phyloP scores from a whole-genome alignment of 73 alveolate genomes.

The Stentor coeruleus region DNA sequence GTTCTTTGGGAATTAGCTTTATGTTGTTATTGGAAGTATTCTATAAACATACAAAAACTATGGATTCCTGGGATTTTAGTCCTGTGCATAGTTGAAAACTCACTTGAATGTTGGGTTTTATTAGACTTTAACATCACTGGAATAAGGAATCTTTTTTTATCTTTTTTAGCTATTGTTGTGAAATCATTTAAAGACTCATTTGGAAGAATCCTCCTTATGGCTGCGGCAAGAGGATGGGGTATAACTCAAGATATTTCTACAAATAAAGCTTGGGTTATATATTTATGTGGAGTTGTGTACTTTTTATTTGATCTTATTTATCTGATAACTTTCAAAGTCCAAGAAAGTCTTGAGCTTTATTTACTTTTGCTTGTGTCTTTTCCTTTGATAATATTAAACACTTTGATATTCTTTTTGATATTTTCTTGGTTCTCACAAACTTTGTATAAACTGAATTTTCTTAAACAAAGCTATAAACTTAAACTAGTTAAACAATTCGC shows the following conservation, averaged over 20 bases:
- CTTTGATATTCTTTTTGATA: not conserved
- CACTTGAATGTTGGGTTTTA: not conserved
- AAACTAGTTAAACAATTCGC: not conserved
- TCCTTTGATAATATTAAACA: not conserved
- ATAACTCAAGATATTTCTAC: not conserved
- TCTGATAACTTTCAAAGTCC: not conserved
- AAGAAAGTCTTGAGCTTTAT: not conserved
- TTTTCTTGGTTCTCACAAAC: not conserved
- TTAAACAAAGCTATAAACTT: not conserved
- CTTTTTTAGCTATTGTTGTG: not conserved
- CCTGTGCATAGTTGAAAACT: not conserved
- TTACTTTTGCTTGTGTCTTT: too few relatives aligned
- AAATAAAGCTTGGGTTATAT: not conserved
- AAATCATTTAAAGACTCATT: slow-evolving; percentile 59
- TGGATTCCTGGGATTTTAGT: not conserved
- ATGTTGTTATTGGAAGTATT: not conserved
- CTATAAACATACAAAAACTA: not conserved
- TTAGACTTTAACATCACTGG: not conserved
- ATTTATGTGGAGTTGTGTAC: not conserved
- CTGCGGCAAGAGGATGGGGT: not conserved
- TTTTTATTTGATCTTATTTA: not conserved
- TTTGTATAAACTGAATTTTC: not conserved
- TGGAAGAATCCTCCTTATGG: slow-evolving; percentile 66
- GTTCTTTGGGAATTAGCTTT: not conserved
- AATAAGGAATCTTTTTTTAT: too few relatives aligned